Percentiles rank a stretch among this genome's conserved stretches.
Conservation (phyloP, 1,284 basidiomycete species). For the Ceratobasidium theobromae region DNA sequence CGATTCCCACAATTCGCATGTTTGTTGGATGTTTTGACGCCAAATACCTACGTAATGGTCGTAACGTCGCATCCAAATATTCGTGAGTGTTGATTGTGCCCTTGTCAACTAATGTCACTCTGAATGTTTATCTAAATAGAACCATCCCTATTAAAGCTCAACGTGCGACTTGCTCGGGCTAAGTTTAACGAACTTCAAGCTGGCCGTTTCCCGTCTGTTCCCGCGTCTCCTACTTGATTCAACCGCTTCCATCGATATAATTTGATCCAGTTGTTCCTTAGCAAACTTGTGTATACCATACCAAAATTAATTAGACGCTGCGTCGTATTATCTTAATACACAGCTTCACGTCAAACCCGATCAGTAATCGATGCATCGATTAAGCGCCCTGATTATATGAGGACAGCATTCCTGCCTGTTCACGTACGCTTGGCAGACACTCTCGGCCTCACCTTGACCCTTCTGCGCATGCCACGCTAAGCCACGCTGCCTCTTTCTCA, state of each 20-base stretch:
- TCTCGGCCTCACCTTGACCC: too few relatives aligned
- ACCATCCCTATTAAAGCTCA: conserved; percentile 79
- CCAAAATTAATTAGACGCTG: too few relatives aligned
- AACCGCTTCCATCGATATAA: too few relatives aligned
- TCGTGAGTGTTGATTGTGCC: conserved; percentile 53
- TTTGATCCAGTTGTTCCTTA: too few relatives aligned
- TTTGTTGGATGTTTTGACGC: conserved; percentile 92
- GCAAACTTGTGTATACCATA: too few relatives aligned
- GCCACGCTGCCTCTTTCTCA: background rate
- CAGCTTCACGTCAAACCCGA: background rate
- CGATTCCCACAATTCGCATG: conserved; percentile 83
- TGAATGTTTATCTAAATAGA: conserved; percentile 51
- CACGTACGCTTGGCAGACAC: background rate
- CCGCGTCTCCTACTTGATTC: conserved; percentile 4
- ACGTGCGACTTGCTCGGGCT: conserved; percentile 74
- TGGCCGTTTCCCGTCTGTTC: conserved; percentile 44
- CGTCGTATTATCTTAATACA: background rate
- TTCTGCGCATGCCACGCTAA: conserved; percentile 1
- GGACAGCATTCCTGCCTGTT: background rate
- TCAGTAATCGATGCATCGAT: background rate
- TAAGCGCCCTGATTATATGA: background rate
- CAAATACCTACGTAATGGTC: conserved; percentile 91
- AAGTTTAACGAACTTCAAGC: conserved; percentile 84
- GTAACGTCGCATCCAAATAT: conserved; percentile 86
- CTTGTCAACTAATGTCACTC: background rate